Evolutionary conservation across 768 basidiomycete genomes (phyloP), one percentile per base, ranked within the genome.

Genomic region (Megacollybia marginata): DNA sequence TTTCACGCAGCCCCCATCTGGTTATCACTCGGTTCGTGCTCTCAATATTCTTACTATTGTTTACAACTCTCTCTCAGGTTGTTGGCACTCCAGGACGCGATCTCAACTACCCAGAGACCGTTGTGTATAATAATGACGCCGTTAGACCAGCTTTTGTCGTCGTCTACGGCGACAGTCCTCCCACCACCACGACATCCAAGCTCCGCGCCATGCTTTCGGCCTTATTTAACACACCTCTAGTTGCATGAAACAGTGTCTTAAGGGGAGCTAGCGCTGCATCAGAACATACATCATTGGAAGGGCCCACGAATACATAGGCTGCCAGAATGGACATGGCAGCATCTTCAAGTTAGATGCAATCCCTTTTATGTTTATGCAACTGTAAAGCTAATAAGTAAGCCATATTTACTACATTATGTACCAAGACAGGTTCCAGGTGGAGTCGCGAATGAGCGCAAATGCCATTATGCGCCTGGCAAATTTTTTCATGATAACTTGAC

Each of bases 31-130:
- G n/a, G 82, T 75, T 59, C 44, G 67, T 53, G 35, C 11, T 13
- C 19, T 5, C 52, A n/a, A 15, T 44, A 20, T 32, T 3, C 20
- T 18, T 46, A 23, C 18, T 40, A 43, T 54, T 8, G 53, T 20
- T 36, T 47, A 48, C 33, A 32, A 52, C 45, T 12, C 33, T 31
- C 33, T 34, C 36, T 8, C 50, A 84, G 82, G 69, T 85, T 18
- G 64, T 78, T 8, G 83, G 83, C 3, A 70, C 77, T 52, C 83
- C 82, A n/a, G 83, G 83, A 1, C 65, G 63, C 35, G 79, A 82
- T 58, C 64, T 85, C 45, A 85, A 84, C 58, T 84, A 83, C 51
- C 80, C 80, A 61, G 83, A 85, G 61, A 83, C 79, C 4, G 80
- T 84, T 8, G 80, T 82, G 12, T 85, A 85, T 55, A 57, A 68